Evolutionary conservation across 441 rosid species (phyloP).

Genomic region (Populus trichocarpa): DNA sequence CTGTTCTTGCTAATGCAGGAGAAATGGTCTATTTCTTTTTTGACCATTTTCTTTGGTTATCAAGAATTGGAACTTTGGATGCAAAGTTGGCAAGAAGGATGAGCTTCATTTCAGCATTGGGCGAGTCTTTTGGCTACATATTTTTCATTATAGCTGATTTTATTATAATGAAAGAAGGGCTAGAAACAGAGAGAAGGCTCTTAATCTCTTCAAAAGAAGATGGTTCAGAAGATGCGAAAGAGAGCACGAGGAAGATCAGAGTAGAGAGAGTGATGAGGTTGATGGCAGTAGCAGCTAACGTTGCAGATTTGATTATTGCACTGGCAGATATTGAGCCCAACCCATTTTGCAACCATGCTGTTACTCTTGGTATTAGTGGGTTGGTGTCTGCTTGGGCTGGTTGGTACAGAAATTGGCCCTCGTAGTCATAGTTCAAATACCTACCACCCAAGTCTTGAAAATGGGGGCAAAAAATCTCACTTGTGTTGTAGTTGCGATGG

Average conservation of each 20-base stretch:
- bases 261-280: slow-evolving; percentile 76
- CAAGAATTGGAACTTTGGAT: slow-evolving; percentile 80
- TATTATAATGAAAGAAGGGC: slow-evolving; percentile 49
- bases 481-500: not conserved
- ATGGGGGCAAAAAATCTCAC: not conserved
- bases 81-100: slow-evolving; percentile 55
- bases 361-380: slow-evolving; percentile 80
- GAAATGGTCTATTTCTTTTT: slow-evolving; percentile 96
- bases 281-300: slow-evolving; percentile 83
- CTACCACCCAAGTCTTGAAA: not conserved
- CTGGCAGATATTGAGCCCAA: slow-evolving; percentile 82
- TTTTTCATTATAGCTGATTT: slow-evolving; percentile 70
- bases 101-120: slow-evolving; percentile 94
- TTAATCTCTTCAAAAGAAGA: slow-evolving; percentile 23
- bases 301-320: slow-evolving; percentile 79
- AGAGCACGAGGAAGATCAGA: slow-evolving; percentile 38
- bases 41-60: slow-evolving; percentile 89
- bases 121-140: slow-evolving; percentile 85
- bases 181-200: slow-evolving; percentile 44
- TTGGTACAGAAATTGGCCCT: slow-evolving; percentile 96
- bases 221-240: slow-evolving; percentile 22
- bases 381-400: slow-evolving; percentile 97
- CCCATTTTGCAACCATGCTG: slow-evolving; percentile 69
- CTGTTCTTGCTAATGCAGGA: slow-evolving; percentile 78
- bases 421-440: slow-evolving; percentile 13